phyloP scores from a whole-genome alignment of 176 grass and related monocot genomes.

The Oryza punctata region DNA sequence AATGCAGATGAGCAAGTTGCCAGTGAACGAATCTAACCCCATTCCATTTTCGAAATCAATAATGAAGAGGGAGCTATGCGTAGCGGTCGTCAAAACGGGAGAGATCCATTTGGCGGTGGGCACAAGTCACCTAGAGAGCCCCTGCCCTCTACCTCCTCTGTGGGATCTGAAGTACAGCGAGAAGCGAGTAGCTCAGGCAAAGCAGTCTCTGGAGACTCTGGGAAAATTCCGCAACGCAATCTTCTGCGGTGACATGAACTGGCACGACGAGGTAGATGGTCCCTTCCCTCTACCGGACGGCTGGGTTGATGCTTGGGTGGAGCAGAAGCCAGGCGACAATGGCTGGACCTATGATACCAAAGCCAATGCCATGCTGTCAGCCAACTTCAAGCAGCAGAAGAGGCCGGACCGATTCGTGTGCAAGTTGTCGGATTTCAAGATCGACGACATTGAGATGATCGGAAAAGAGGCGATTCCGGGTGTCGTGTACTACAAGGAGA shows the following conservation, averaged over 20 bases:
- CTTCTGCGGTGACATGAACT: constrained; percentile 91
- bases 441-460: constrained; percentile 75
- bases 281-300: constrained; percentile 57
- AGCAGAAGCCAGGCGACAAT: constrained; percentile 62
- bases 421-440: constrained; percentile 61
- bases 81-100: constrained; percentile 33
- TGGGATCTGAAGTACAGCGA: constrained; percentile 93
- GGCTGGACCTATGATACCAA: constrained; percentile 89
- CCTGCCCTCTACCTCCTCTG: constrained; percentile 70
- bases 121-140: constrained; percentile 85
- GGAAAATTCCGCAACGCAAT: constrained; percentile 49
- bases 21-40: constrained; percentile 8
- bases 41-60: constrained; percentile 60
- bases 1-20: constrained; percentile 77
- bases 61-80: constrained; percentile 79
- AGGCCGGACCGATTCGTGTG: constrained; percentile 69
- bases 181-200: constrained; percentile 68
- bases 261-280: constrained; percentile 83
- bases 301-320: constrained; percentile 76
- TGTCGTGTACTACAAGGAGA: constrained; percentile 65
- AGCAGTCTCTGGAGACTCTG: constrained; percentile 53
- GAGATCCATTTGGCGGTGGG: constrained; percentile 43
- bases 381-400: constrained; percentile 75
- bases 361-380: constrained; percentile 63
- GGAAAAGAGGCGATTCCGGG: constrained; percentile 70